Evolutionary conservation across 768 basidiomycete species (phyloP).

Genomic region (Lactifluus piperatus): DNA sequence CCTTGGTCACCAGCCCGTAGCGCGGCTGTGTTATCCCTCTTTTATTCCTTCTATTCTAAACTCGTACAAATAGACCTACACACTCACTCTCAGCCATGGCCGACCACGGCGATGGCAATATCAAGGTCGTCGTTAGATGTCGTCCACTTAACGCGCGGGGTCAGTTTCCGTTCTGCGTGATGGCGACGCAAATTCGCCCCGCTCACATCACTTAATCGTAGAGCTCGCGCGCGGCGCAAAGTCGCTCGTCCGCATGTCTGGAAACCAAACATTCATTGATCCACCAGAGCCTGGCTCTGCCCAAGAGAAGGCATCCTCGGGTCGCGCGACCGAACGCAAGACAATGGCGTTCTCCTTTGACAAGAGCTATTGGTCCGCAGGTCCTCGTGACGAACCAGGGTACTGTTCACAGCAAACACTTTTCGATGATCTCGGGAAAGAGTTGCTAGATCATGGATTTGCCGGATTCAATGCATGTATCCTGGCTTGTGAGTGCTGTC

Average conservation of each 20-base stretch:
- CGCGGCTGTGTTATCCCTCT: neutral
- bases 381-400: constrained; percentile 75
- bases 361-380: constrained; percentile 97
- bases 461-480: constrained; percentile 97
- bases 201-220: constrained; percentile 27
- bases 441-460: constrained; percentile 92
- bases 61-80: neutral
- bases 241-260: constrained; percentile 89
- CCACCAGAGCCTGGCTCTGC: constrained; percentile 72
- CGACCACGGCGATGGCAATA: constrained; percentile 77
- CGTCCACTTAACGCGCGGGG: constrained; percentile 93
- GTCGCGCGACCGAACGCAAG: constrained; percentile 85
- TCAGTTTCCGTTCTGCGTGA: constrained; percentile 32
- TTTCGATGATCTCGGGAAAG: constrained; percentile 90
- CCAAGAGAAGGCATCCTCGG: constrained; percentile 44
- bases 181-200: neutral
- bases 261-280: constrained; percentile 86
- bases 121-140: constrained; percentile 93
- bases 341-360: constrained; percentile 90
- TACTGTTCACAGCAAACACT: constrained; percentile 95
- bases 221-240: constrained; percentile 93
- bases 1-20: neutral
- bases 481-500: constrained; percentile 77
- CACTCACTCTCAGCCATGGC: constrained; percentile 40
- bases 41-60: neutral